These are phyloP conservation scores for Inga leiocalycina DNA, from an alignment of 306 rosid species.

Conservation along the genomic window DNA sequence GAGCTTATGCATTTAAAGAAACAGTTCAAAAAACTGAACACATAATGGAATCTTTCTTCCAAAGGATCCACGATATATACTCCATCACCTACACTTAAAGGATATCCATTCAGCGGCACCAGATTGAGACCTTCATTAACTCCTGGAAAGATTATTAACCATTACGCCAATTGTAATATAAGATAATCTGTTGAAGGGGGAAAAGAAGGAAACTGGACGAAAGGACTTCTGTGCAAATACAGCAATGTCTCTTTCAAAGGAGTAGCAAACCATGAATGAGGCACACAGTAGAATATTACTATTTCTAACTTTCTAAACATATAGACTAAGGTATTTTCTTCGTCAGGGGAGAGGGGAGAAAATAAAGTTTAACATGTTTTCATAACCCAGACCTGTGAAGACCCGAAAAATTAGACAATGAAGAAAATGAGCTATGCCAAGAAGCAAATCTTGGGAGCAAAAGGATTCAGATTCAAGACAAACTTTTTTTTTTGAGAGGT, in stretches of 20 bases:
- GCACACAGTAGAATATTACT: neutral
- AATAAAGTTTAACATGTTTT: neutral
- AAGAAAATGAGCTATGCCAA: slow-evolving; percentile 15
- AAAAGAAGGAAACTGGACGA: neutral
- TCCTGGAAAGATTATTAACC: slow-evolving; percentile 41
- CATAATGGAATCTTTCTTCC: slow-evolving; percentile 11
- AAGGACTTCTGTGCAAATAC: neutral
- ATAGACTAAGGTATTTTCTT: neutral
- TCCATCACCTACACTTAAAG: slow-evolving; percentile 44
- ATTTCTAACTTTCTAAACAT: slow-evolving; percentile 1
- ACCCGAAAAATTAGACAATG: slow-evolving; percentile 13
- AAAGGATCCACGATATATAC: slow-evolving; percentile 30
- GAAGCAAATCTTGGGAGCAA: neutral
- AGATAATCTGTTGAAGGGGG: neutral
- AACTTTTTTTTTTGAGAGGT: slow-evolving; percentile 41
- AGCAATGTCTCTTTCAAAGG: neutral
- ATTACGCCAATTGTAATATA: slow-evolving; percentile 21
- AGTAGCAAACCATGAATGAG: neutral
- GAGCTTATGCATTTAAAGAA: slow-evolving; percentile 23
- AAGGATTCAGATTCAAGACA: slow-evolving; percentile 32
- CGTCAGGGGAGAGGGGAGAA: neutral
- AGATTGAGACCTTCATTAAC: slow-evolving; percentile 31
- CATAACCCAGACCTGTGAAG: neutral
- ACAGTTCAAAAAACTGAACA: neutral
- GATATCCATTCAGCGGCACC: slow-evolving; percentile 35